These are phyloP conservation scores for Colletotrichum camelliae DNA, from an alignment of 2,329 filamentous ascomycete genomes.

Conservation along the genomic window DNA sequence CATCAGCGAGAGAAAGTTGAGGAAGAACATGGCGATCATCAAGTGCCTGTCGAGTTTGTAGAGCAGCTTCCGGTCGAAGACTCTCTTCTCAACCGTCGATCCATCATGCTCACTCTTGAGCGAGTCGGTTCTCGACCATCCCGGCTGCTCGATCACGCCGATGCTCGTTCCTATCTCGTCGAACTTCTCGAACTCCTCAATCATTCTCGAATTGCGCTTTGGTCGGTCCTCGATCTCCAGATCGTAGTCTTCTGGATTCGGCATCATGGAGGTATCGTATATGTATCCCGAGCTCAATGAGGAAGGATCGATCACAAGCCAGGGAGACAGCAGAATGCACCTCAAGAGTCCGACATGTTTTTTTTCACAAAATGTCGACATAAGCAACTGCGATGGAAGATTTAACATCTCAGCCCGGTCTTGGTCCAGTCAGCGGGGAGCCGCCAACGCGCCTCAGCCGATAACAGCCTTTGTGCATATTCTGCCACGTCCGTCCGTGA, in stretches of 20 bases:
- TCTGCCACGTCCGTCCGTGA: background rate
- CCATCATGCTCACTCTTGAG: background rate
- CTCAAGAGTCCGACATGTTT: background rate
- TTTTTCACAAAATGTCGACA: background rate
- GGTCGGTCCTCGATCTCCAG: background rate
- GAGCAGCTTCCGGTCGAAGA: conserved; percentile 31
- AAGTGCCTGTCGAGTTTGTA: conserved; percentile 26
- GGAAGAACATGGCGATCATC: conserved; percentile 29
- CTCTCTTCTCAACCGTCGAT: background rate
- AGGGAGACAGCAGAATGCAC: background rate
- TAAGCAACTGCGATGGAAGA: background rate
- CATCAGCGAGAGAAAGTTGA: conserved; percentile 32
- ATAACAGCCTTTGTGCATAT: background rate
- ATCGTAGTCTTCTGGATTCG: background rate
- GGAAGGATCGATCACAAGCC: background rate
- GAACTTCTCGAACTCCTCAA: background rate
- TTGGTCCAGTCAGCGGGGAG: background rate
- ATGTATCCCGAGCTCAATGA: background rate
- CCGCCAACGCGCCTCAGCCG: background rate
- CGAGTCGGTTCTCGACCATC: background rate
- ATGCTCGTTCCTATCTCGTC: background rate
- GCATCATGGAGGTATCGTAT: background rate
- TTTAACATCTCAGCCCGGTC: background rate
- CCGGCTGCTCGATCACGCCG: background rate
- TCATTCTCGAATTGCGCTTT: background rate